Evolutionary conservation across 306 rosid species (phyloP), one percentile per base, ranked within the genome.

Genomic region (Gastrolobium villosum): DNA sequence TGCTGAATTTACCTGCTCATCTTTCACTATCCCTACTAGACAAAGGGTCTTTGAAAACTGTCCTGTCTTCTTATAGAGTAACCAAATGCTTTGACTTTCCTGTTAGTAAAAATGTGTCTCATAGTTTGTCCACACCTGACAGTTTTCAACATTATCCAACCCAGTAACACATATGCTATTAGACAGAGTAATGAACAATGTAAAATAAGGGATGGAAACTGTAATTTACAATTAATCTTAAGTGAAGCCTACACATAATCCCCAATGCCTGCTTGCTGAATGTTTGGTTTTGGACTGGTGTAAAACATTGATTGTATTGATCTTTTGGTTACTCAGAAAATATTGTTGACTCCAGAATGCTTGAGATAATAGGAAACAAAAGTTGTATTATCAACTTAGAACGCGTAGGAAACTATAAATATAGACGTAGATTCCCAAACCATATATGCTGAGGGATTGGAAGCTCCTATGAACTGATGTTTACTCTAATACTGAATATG

Each of bases 211-310:
- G 55, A 28, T 5, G 5, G 54, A 43, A 3, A 28, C 11, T 20
- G 1, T 44, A 15, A 35, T 48, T 69, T 2, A 32, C 32, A 46
- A 69, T 69, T 13, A 32, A 32, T 49, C 45, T 61, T 28, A 41
- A 64, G 32, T 6, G n/a, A 61, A 44, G 72, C 54, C 7, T 65
- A 44, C 53, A 65, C 39, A 70, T 15, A 54, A 57, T 43, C 45
- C 34, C n/a, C 43, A 43, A 43, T 74, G 32, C 70, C 59, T 57
- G 14, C 67, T 74, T 3, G 40, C 70, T n/a, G 6, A 60, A 45
- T 45, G 31, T 46, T 61, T 61, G 11, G 49, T 46, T 14, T 61
- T 46, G 7, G 26, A 59, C 70, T 31, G 59, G 32, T 61, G 49
- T 39, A 46, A 14, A 50, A 26, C 4, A 44, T 32, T 15, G 10